phyloP scores from a whole-genome alignment of 345 rosid species.

The Sapria himalayana region DNA sequence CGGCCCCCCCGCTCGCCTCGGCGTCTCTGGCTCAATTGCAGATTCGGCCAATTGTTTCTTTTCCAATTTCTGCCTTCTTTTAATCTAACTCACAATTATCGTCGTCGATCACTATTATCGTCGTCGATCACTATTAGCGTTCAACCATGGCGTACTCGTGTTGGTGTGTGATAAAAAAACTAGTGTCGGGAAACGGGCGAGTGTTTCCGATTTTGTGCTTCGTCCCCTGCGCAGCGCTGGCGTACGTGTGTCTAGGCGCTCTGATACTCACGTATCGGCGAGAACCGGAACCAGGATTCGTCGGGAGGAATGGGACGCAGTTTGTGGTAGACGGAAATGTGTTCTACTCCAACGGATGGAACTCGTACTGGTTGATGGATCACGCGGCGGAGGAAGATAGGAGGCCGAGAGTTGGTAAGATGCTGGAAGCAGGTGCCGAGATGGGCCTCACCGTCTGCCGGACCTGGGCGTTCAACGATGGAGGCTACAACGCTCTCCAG shows the following conservation, averaged over 20 bases:
- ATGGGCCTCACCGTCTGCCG: slow-evolving; percentile 96
- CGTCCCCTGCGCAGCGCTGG: slow-evolving; percentile 49
- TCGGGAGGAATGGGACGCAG: slow-evolving; percentile 47
- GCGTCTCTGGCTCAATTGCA: no score
- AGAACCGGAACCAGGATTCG: slow-evolving; percentile 29
- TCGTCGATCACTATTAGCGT: no score
- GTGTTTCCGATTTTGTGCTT: slow-evolving; percentile 56
- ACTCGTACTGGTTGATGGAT: slow-evolving; percentile 91
- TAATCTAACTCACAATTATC: no score
- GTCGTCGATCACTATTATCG: no score
- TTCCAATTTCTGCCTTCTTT: no score
- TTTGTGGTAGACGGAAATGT: slow-evolving; percentile 43
- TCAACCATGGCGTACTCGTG: no score
- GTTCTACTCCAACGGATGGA: slow-evolving; percentile 74
- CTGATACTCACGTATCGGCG: slow-evolving; percentile 16
- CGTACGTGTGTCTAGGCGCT: slow-evolving; percentile 60
- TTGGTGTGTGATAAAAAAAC: no score
- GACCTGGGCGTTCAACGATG: slow-evolving; percentile 94
- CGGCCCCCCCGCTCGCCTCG: no score
- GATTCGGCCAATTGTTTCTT: no score
- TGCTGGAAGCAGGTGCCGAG: slow-evolving; percentile 62
- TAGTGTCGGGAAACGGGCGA: slow-evolving; percentile 39
- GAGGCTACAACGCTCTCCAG: slow-evolving; percentile 82
- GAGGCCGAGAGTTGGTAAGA: slow-evolving; percentile 35
- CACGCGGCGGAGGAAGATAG: slow-evolving; percentile 50